Percentiles rank a stretch among this genome's conserved stretches.
These are phyloP conservation scores for Xylaria hypoxylon DNA, from an alignment of 2,329 filamentous ascomycete genomes.

Conservation along the genomic window DNA sequence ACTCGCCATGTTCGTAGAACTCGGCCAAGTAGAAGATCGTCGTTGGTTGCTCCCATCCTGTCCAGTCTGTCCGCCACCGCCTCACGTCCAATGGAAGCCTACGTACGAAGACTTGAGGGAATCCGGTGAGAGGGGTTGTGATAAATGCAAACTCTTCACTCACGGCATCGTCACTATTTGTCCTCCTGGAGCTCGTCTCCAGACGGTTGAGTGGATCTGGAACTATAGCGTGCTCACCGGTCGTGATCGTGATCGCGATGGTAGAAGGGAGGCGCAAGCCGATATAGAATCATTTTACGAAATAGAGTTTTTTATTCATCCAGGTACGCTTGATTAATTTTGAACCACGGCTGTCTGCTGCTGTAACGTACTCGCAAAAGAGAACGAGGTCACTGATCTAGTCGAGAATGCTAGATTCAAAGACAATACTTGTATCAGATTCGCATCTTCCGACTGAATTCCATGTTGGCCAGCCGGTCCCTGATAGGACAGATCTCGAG, in stretches of 20 bases:
- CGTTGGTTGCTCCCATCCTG: slow-evolving; percentile 9
- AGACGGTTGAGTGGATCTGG: slow-evolving; percentile 11
- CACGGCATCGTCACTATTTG: background rate
- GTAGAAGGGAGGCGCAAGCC: background rate
- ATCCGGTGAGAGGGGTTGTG: slow-evolving; percentile 1
- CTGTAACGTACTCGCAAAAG: background rate
- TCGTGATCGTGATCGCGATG: background rate
- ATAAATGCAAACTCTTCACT: background rate
- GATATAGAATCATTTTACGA: background rate
- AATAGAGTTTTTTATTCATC: slow-evolving; percentile 18
- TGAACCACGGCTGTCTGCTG: background rate
- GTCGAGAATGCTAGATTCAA: slow-evolving; percentile 3
- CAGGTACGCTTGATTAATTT: background rate
- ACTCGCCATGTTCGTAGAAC: background rate
- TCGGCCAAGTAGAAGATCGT: slow-evolving; percentile 12
- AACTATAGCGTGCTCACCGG: slow-evolving; percentile 9
- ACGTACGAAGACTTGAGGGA: slow-evolving; percentile 11
- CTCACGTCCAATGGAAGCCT: background rate
- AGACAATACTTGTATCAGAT: background rate
- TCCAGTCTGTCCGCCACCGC: slow-evolving; percentile 1
- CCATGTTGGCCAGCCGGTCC: slow-evolving; percentile 3
- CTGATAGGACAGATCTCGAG: background rate
- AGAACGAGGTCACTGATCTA: background rate
- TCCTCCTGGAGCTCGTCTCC: background rate
- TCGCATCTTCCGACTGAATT: slow-evolving; percentile 6